Evolutionary conservation across 202 grass and related monocot genomes (phyloP), one percentile per base, ranked within the genome.

Genomic region (Zoysia matrella): DNA sequence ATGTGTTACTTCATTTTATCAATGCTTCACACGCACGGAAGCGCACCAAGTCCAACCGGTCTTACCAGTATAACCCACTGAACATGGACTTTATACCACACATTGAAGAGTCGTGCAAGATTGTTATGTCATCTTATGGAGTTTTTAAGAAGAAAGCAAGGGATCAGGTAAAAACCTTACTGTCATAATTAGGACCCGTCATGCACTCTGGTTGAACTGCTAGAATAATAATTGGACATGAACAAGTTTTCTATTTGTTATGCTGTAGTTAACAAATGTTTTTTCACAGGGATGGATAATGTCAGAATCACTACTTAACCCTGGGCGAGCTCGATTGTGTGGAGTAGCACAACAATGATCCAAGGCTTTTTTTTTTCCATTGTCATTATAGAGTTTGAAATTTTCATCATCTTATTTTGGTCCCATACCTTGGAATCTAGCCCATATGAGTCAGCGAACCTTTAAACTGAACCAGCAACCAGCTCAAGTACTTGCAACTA

Each of bases 221-320:
- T 62, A 60, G 5, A 52, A 40, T 18, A 52, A 72, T 44, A 70
- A 2, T 46, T 2, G 58, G 50, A 56, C 16, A 71, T 47, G 44
- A 61, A 60, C 14, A 30, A 30, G 58, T 30, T 61, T 61, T 85
- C 53, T 40, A 16, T 39, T 82, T 67, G 9, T 11, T 60, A 73
- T 82, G 50, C 0, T 51, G 41, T 68, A 52, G 49, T 45, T 80
- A 69, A 67, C 22, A 40, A 69, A 41, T 15, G 58, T 63, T 73
- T 64, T 77, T 64, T 41, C 71, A 48, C 84, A 98, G 95, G 95
- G 95, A 85, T 98, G 95, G 95, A 98, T 98, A 88, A 98, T 92
- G 86, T 98, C 95, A 12, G 92, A 98, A 65, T 91, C 90, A 74
- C 83, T 98, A 56, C 88, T 98, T 64, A 95, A 98, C 77, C 95